Conservation (phyloP, 2,329 filamentous ascomycete genomes). For the Xylaria sp. region DNA sequence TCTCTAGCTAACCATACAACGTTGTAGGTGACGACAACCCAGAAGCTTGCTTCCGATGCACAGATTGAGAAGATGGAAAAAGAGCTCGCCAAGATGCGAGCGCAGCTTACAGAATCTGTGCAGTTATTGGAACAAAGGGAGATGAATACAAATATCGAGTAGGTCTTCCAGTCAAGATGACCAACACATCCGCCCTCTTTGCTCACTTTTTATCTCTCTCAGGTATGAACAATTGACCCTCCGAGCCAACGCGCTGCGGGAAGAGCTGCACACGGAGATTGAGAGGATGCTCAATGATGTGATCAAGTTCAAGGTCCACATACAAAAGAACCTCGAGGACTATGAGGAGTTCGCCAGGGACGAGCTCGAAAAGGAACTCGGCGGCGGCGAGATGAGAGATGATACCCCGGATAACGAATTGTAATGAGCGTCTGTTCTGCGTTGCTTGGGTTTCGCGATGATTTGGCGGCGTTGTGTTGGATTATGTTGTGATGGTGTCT, state of each 20-base stretch:
- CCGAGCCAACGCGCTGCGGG: constrained; percentile 80
- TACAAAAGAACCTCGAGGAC: constrained; percentile 90
- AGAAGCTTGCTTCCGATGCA: constrained; percentile 86
- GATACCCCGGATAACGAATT: constrained; percentile 59
- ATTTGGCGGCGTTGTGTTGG: constrained; percentile 18
- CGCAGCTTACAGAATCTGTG: constrained; percentile 81
- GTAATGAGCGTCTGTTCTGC: constrained; percentile 31
- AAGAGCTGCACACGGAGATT: constrained; percentile 96
- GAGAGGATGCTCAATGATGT: constrained; percentile 96
- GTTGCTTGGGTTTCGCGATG: constrained; percentile 4
- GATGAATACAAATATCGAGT: constrained; percentile 97
- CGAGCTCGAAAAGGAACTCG: constrained; percentile 85
- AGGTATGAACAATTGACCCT: constrained; percentile 94
- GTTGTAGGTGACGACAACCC: constrained; percentile 68
- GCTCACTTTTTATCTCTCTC: not conserved
- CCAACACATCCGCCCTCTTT: not conserved
- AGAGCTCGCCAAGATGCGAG: constrained; percentile 91
- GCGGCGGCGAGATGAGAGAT: constrained; percentile 65
- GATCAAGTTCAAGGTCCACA: constrained; percentile 97
- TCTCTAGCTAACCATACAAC: constrained; percentile 21
- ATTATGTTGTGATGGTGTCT: constrained; percentile 1
- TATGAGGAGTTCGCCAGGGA: constrained; percentile 94
- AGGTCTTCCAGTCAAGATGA: constrained; percentile 44
- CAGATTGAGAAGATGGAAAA: constrained; percentile 99
- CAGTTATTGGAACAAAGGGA: constrained; percentile 93